These are phyloP conservation scores for Amanita thiersii DNA, from an alignment of 768 basidiomycete species.

Conservation along the genomic window DNA sequence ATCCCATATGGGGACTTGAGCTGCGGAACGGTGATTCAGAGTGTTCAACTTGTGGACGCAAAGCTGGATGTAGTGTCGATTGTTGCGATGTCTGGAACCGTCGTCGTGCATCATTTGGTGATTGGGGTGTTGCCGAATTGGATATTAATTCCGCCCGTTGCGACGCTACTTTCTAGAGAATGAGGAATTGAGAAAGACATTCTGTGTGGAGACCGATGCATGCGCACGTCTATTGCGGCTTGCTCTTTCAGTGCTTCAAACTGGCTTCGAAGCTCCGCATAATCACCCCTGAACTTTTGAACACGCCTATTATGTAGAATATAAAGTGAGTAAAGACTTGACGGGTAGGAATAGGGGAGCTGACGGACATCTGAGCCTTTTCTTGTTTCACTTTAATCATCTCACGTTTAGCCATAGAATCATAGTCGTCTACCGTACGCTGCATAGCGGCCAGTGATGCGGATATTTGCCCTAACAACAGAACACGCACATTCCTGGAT, in stretches of 20 bases:
- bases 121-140: conserved; percentile 27
- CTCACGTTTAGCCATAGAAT: conserved; percentile 93
- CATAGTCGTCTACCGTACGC: conserved; percentile 93
- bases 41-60: conserved; percentile 40
- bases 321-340: background rate
- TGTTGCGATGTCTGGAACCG: conserved; percentile 47
- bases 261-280: conserved; percentile 70
- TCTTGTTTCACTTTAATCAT: conserved; percentile 95
- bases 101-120: conserved; percentile 55
- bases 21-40: conserved; percentile 85
- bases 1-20: conserved; percentile 44
- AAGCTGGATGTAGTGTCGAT: conserved; percentile 47
- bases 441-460: conserved; percentile 95
- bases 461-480: conserved; percentile 83
- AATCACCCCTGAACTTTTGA: conserved; percentile 85
- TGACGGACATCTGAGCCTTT: conserved; percentile 80
- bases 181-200: background rate
- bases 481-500: conserved; percentile 12
- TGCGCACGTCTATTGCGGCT: conserved; percentile 37
- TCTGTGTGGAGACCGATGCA: background rate
- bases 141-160: conserved; percentile 62
- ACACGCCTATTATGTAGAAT: conserved; percentile 57
- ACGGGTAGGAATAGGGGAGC: background rate
- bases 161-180: conserved; percentile 44
- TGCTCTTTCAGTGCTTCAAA: conserved; percentile 75